Base-by-base conservation (phyloP, 805 yeast species). In the Candida nemodendra region DNA sequence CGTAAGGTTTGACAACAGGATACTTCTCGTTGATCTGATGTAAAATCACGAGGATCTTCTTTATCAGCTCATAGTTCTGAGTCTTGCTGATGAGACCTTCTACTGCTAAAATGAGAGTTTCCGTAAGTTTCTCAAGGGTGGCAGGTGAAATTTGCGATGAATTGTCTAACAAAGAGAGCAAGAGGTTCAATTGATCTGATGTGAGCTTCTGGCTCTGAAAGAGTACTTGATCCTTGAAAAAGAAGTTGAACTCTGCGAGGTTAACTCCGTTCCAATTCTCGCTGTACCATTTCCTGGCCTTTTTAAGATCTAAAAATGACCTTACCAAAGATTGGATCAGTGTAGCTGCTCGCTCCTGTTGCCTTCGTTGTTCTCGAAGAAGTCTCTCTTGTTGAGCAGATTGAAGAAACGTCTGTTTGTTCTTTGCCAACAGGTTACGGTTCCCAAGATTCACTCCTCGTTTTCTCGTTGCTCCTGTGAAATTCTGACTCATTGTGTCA, bases 311-410 rank as follows among this genome's bases (percentile, higher is more conserved):
- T 5, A 72, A 34, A 37, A 63, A 63, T 14, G 69, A 56, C 17
- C 79, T 61, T 8, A 78, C 64, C 9, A 65, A 54, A 3, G 66
- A 51, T 53, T 84, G 91, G 25, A 90, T 57, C 5, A 58, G 36
- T 1, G 48, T 39, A 0, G 78, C 79, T 1, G 86, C 75, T 25
- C 59, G 65, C 27, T 71, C 74, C 33, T 69, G 72, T 11, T 57
- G 51, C 16, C 85, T 69, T 12, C 65, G 71, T 22, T 64, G 57
- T 40, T 84, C 89, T 40, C 97, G 72, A 42, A 71, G 72, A 41
- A 69, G 71, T 27, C 97, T 69, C 44, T 85, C 88, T 27, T 64
- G 64, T 48, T 77, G 76, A 4, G 95, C 80, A 46, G 75, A 78
- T 41, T 74, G 76, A n/a, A 91, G 61, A 34, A 72, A 67, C 48